Evolutionary conservation across 2,329 filamentous ascomycete species (phyloP).

Genomic region (Cadophora sp.): DNA sequence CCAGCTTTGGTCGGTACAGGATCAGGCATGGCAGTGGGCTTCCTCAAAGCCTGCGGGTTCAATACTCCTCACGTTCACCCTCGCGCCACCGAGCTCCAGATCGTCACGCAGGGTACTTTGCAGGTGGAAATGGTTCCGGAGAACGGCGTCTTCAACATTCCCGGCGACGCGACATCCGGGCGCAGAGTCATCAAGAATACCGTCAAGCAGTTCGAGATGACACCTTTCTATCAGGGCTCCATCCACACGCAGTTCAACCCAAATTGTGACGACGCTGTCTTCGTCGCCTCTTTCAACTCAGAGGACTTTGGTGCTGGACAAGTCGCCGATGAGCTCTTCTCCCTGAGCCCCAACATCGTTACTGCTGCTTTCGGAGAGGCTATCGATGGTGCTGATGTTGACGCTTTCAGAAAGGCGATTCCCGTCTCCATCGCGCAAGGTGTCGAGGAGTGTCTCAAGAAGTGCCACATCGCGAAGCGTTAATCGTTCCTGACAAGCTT

Average conservation of each 20-base stretch:
- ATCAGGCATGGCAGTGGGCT: conserved; percentile 57
- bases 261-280: conserved; percentile 56
- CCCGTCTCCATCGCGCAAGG: conserved; percentile 58
- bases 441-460: conserved; percentile 59
- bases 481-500: neutral
- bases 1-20: conserved; percentile 61
- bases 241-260: conserved; percentile 65
- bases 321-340: conserved; percentile 57
- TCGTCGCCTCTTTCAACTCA: conserved; percentile 55
- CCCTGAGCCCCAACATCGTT: conserved; percentile 53
- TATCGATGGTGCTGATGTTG: conserved; percentile 54
- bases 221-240: conserved; percentile 60
- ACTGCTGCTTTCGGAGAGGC: conserved; percentile 54
- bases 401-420: conserved; percentile 51
- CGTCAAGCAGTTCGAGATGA: conserved; percentile 55
- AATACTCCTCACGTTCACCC: conserved; percentile 64
- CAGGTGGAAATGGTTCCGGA: conserved; percentile 60
- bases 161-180: conserved; percentile 43
- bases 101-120: conserved; percentile 56
- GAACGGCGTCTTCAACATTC: conserved; percentile 51
- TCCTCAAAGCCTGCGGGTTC: conserved; percentile 59
- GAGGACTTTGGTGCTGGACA: conserved; percentile 61
- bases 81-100: conserved; percentile 59
- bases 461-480: conserved; percentile 46
- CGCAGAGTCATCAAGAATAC: conserved; percentile 50